Evolutionary conservation across 2,329 filamentous ascomycete genomes (phyloP).

Genomic region (Fusarium xylarioides): DNA sequence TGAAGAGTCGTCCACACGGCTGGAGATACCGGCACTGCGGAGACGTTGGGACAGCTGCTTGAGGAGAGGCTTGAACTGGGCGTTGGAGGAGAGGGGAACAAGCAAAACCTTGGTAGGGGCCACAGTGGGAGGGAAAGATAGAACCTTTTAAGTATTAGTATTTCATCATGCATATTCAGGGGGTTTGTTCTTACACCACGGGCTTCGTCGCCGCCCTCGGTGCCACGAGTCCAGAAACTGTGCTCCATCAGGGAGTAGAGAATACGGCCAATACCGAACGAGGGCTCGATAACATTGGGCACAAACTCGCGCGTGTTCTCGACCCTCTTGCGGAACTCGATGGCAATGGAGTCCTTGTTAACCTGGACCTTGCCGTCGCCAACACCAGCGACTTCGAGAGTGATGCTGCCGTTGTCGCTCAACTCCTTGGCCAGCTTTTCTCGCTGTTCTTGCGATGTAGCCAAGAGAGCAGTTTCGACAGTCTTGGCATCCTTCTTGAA

Average conservation of each 20-base stretch:
- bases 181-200: constrained; percentile 78
- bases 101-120: constrained; percentile 97
- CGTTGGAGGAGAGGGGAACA: constrained; percentile 84
- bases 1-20: constrained; percentile 87
- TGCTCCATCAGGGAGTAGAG: constrained; percentile 95
- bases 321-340: constrained; percentile 83
- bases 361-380: constrained; percentile 80
- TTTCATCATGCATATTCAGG: neutral
- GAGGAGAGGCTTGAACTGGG: constrained; percentile 81
- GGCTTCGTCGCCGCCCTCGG: constrained; percentile 72
- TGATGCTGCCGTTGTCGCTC: constrained; percentile 76
- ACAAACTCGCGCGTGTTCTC: constrained; percentile 92
- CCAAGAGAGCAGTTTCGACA: constrained; percentile 81
- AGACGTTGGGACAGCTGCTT: constrained; percentile 78
- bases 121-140: constrained; percentile 68
- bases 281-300: constrained; percentile 96
- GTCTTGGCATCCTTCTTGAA: constrained; percentile 95
- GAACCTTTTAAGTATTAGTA: constrained; percentile 52
- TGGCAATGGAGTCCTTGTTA: constrained; percentile 79
- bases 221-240: constrained; percentile 86
- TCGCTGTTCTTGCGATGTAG: constrained; percentile 80
- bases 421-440: constrained; percentile 82
- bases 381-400: constrained; percentile 75
- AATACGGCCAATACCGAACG: constrained; percentile 95
- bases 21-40: constrained; percentile 79